Evolutionary conservation across 345 rosid genomes (phyloP).

Genomic region (Leavenworthia alabamica): DNA sequence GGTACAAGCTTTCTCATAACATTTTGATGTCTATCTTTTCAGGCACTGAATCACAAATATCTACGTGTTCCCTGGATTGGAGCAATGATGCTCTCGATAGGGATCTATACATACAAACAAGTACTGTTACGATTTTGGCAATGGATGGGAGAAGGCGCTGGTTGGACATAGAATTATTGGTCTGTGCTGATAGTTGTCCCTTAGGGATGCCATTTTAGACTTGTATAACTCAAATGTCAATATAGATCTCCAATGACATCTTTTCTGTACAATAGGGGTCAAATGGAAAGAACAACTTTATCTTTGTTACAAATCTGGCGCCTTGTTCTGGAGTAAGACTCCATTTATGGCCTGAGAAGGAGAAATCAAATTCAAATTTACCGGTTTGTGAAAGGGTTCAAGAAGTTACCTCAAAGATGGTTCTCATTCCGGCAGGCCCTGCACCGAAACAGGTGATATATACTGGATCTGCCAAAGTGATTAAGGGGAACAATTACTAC

Average conservation of each 20-base stretch:
- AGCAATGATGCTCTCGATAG: slow-evolving; percentile 81
- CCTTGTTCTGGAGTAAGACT: slow-evolving; percentile 94
- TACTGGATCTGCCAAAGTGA: slow-evolving; percentile 4
- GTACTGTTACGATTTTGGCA: slow-evolving; percentile 87
- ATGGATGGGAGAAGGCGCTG: slow-evolving; percentile 99
- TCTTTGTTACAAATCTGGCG: slow-evolving; percentile 89
- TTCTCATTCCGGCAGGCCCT: slow-evolving; percentile 88
- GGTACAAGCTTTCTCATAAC: neutral
- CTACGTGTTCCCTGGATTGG: slow-evolving; percentile 68
- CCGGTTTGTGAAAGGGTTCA: slow-evolving; percentile 53
- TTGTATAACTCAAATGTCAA: slow-evolving; percentile 3
- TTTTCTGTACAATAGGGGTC: slow-evolving; percentile 58
- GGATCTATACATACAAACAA: slow-evolving; percentile 78
- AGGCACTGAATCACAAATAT: slow-evolving; percentile 48
- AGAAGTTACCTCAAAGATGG: slow-evolving; percentile 93
- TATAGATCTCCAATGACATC: slow-evolving; percentile 19
- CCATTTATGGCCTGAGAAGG: slow-evolving; percentile 92
- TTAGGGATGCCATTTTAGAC: slow-evolving; percentile 17
- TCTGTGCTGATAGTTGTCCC: slow-evolving; percentile 36
- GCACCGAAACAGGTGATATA: slow-evolving; percentile 82
- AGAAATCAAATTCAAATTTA: slow-evolving; percentile 39
- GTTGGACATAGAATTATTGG: slow-evolving; percentile 87
- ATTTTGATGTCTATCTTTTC: slow-evolving; percentile 28
- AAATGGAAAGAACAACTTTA: slow-evolving; percentile 70
- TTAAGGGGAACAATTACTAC: neutral